Conservation (phyloP, 1,139 yeast genomes). For the Geotrichum australiense region DNA sequence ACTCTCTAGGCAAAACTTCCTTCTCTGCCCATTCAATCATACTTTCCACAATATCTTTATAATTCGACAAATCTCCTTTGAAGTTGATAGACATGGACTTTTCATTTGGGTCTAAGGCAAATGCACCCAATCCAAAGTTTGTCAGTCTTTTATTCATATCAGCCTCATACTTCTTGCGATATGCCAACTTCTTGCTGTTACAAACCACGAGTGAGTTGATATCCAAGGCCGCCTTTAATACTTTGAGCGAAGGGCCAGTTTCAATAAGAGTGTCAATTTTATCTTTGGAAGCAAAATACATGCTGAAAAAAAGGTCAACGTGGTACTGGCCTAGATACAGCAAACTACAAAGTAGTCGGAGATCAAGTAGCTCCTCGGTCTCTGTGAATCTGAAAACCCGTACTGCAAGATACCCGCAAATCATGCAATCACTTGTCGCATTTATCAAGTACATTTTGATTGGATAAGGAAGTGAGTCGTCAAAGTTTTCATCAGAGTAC, state of each 20-base stretch:
- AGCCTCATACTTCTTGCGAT: not conserved
- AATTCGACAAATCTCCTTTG: too few relatives aligned
- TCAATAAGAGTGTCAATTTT: slow-evolving; percentile 14
- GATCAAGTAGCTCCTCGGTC: slow-evolving; percentile 46
- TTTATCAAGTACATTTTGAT: slow-evolving; percentile 41
- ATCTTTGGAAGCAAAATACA: slow-evolving; percentile 13
- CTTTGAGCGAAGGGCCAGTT: slow-evolving; percentile 5
- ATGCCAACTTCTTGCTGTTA: slow-evolving; percentile 4
- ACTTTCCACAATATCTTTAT: too few relatives aligned
- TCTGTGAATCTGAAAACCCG: slow-evolving; percentile 45
- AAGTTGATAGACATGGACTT: too few relatives aligned
- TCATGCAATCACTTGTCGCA: slow-evolving; percentile 39
- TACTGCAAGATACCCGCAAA: slow-evolving; percentile 49
- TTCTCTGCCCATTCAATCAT: too few relatives aligned
- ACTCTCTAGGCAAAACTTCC: too few relatives aligned
- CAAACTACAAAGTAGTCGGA: slow-evolving; percentile 48
- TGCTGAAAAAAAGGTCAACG: slow-evolving; percentile 8
- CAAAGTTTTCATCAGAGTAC: slow-evolving; percentile 34
- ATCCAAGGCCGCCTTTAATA: slow-evolving; percentile 14
- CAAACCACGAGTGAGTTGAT: slow-evolving; percentile 7
- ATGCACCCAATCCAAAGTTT: slow-evolving; percentile 8
- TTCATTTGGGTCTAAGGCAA: not conserved
- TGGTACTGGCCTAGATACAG: slow-evolving; percentile 36
- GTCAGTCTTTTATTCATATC: slow-evolving; percentile 12
- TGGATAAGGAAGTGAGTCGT: slow-evolving; percentile 22